Evolutionary conservation across 805 yeast genomes (phyloP).

Genomic region (Candida silvicultrix): DNA sequence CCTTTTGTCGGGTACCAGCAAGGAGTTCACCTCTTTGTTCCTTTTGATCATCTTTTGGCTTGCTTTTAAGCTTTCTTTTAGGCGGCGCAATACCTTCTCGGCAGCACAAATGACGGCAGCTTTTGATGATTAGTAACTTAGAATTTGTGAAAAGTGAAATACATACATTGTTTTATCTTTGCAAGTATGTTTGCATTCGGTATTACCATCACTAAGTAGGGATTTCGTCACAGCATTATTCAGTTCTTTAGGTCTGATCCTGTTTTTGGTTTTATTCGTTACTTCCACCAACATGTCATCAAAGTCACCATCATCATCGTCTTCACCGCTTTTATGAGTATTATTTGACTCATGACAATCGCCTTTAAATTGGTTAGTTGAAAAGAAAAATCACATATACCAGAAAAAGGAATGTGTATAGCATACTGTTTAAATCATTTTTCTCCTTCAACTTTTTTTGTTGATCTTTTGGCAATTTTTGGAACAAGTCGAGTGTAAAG

Average conservation of each 20-base stretch:
- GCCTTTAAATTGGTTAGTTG: too few species aligned
- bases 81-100: slow-evolving; percentile 32
- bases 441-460: neutral
- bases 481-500: slow-evolving; percentile 1
- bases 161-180: slow-evolving; percentile 25
- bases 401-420: neutral
- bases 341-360: too few species aligned
- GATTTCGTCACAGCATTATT: too few species aligned
- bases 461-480: neutral
- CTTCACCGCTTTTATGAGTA: slow-evolving; percentile 16
- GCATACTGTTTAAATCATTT: slow-evolving; percentile 3
- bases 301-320: slow-evolving; percentile 20
- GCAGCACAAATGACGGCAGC: slow-evolving; percentile 43
- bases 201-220: slow-evolving; percentile 23
- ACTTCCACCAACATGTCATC: slow-evolving; percentile 24
- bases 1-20: too few species aligned
- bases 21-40: neutral
- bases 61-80: neutral
- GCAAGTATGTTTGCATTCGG: slow-evolving; percentile 38
- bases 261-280: slow-evolving; percentile 2
- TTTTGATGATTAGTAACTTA: too few species aligned
- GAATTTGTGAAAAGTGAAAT: slow-evolving; percentile 9
- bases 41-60: neutral
- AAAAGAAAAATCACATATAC: neutral
- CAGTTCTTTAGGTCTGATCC: neutral